Evolutionary conservation across 208 protist genomes (phyloP).

Genomic region (Leishmania aethiopica): DNA sequence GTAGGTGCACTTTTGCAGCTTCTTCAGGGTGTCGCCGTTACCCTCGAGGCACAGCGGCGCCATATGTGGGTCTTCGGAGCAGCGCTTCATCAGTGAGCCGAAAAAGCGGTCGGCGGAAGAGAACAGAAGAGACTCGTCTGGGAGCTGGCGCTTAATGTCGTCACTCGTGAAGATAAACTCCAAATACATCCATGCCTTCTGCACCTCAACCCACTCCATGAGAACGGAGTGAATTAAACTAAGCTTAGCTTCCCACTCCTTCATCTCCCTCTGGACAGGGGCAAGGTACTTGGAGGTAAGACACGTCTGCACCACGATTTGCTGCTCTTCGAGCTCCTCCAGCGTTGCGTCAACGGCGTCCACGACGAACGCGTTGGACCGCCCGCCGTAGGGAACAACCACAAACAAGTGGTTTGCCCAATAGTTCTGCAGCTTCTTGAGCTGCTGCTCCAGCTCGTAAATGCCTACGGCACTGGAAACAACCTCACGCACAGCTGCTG

Average conservation of each 20-base stretch:
- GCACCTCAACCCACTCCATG: conserved; percentile 93
- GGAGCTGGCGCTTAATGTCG: conserved; percentile 95
- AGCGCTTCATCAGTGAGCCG: conserved; percentile 82
- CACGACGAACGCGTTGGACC: conserved; percentile 84
- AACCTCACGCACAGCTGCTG: conserved; percentile 68
- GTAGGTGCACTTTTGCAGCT: conserved; percentile 85
- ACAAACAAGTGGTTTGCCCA: conserved; percentile 73
- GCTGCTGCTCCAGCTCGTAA: conserved; percentile 82
- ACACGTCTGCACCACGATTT: conserved; percentile 86
- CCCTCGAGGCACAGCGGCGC: conserved; percentile 75
- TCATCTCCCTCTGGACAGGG: conserved; percentile 60
- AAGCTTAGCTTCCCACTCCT: conserved; percentile 88
- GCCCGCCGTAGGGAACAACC: conserved; percentile 71
- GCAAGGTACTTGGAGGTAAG: conserved; percentile 81
- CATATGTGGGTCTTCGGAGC: conserved; percentile 80
- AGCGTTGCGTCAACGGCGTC: conserved; percentile 85
- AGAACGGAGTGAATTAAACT: conserved; percentile 80
- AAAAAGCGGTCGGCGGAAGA: conserved; percentile 89
- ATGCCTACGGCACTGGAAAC: conserved; percentile 89
- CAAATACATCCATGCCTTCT: conserved; percentile 97
- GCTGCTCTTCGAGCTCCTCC: conserved; percentile 89
- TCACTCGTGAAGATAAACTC: conserved; percentile 97
- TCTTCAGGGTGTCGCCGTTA: conserved; percentile 70
- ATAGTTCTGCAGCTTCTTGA: conserved; percentile 81
- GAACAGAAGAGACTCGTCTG: conserved; percentile 90